Evolutionary conservation across 176 grass and related monocot genomes (phyloP).

Genomic region (Musa troglodytarum): DNA sequence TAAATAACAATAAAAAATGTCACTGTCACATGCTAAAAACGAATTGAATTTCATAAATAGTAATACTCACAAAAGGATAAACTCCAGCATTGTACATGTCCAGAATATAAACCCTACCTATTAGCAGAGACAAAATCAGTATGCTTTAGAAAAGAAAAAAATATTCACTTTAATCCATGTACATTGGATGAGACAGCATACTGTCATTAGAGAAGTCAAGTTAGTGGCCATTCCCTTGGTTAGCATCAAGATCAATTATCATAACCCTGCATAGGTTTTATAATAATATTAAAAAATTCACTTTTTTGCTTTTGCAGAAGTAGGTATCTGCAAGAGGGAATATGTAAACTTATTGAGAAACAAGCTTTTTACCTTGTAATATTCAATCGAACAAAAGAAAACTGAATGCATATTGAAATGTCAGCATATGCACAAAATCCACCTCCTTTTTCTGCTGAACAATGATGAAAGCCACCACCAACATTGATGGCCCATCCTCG

Average conservation of each 20-base stretch:
- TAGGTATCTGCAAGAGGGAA: constrained; percentile 6
- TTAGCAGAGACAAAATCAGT: constrained; percentile 3
- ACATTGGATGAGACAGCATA: constrained; percentile 19
- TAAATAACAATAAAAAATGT: background rate
- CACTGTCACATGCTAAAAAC: background rate
- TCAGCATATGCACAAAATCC: constrained; percentile 77
- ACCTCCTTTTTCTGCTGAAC: constrained; percentile 67
- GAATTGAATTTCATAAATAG: background rate
- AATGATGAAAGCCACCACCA: constrained; percentile 95
- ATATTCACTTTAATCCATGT: background rate
- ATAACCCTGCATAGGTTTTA: constrained; percentile 47
- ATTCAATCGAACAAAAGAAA: constrained; percentile 51
- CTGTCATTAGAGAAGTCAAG: constrained; percentile 82
- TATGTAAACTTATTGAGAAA: background rate
- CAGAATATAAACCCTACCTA: constrained; percentile 84
- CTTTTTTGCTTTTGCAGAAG: background rate
- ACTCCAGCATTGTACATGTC: constrained; percentile 96
- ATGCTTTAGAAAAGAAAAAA: constrained; percentile 5
- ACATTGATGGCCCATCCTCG: constrained; percentile 86
- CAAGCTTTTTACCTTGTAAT: constrained; percentile 43
- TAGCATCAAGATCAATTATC: constrained; percentile 98
- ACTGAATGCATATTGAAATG: constrained; percentile 65
- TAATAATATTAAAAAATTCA: background rate
- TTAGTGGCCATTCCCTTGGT: constrained; percentile 98
- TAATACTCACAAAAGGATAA: constrained; percentile 76